Evolutionary conservation across 176 grass and related monocot genomes (phyloP).

Genomic region (Bonia amplexicaulis): DNA sequence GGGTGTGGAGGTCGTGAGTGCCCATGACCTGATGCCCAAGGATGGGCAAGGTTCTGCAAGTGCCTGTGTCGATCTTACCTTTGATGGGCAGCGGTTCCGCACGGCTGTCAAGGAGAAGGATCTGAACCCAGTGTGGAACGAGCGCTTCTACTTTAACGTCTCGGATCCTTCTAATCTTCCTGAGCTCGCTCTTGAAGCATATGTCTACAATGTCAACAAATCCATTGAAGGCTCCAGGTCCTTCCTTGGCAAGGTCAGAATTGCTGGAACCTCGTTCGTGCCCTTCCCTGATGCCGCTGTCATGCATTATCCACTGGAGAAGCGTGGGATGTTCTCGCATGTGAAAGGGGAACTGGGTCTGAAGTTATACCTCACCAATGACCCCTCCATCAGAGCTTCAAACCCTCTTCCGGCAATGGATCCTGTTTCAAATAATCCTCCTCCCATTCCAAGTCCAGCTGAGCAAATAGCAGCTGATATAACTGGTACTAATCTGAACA

Average conservation of each 20-base stretch:
- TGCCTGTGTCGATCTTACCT: slow-evolving; percentile 75
- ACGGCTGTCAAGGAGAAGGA: slow-evolving; percentile 80
- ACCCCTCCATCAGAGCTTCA: slow-evolving; percentile 72
- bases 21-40: slow-evolving; percentile 94
- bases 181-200: slow-evolving; percentile 83
- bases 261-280: slow-evolving; percentile 90
- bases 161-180: slow-evolving; percentile 68
- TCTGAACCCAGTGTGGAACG: slow-evolving; percentile 85
- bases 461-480: slow-evolving; percentile 52
- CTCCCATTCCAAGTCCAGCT: slow-evolving; percentile 25
- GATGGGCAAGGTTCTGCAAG: slow-evolving; percentile 88
- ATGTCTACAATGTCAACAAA: slow-evolving; percentile 74
- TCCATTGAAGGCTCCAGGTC: slow-evolving; percentile 39
- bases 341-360: slow-evolving; percentile 83
- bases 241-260: slow-evolving; percentile 90
- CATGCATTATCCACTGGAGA: slow-evolving; percentile 90
- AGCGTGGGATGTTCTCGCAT: slow-evolving; percentile 91
- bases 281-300: slow-evolving; percentile 67
- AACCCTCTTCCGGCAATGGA: slow-evolving; percentile 75
- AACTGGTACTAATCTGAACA: slow-evolving; percentile 35
- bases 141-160: slow-evolving; percentile 81
- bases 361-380: slow-evolving; percentile 90
- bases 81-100: slow-evolving; percentile 86
- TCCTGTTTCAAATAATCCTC: slow-evolving; percentile 51
- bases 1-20: slow-evolving; percentile 79